These are phyloP conservation scores for Pleodorina starrii DNA, from an alignment of 139 green algal genomes.

Conservation along the genomic window DNA sequence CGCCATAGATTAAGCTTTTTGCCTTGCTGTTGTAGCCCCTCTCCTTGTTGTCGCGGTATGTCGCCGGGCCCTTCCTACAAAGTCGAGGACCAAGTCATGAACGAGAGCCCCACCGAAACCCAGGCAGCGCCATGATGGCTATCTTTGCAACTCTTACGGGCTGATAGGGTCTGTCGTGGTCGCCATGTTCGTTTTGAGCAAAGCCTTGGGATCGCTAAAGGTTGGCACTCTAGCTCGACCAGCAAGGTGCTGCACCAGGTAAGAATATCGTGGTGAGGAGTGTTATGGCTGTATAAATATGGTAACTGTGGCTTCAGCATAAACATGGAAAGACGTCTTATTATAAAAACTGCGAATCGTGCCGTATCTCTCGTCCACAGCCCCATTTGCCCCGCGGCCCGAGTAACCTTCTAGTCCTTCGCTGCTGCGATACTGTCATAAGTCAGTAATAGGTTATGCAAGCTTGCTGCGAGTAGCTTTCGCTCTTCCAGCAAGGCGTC, in stretches of 20 bases:
- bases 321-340: no score
- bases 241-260: no score
- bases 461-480: background rate
- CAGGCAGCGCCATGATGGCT: background rate
- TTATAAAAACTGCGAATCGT: no score
- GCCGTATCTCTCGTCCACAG: background rate
- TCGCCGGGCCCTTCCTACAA: constrained; percentile 4
- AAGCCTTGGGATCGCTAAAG: background rate
- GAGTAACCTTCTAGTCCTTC: background rate
- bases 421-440: background rate
- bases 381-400: background rate
- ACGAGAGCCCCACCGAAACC: background rate
- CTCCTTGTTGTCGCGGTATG: constrained; percentile 35
- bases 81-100: background rate
- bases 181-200: background rate
- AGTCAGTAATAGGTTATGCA: background rate
- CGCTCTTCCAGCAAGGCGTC: background rate
- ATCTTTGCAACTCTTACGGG: constrained; percentile 4
- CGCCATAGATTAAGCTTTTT: constrained; percentile 26
- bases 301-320: no score
- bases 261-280: no score
- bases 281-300: no score
- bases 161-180: background rate
- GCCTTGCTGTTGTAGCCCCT: constrained; percentile 39
- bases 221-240: no score